Conservation (phyloP, 1,284 basidiomycete species). For the Phlebopus sp. region DNA sequence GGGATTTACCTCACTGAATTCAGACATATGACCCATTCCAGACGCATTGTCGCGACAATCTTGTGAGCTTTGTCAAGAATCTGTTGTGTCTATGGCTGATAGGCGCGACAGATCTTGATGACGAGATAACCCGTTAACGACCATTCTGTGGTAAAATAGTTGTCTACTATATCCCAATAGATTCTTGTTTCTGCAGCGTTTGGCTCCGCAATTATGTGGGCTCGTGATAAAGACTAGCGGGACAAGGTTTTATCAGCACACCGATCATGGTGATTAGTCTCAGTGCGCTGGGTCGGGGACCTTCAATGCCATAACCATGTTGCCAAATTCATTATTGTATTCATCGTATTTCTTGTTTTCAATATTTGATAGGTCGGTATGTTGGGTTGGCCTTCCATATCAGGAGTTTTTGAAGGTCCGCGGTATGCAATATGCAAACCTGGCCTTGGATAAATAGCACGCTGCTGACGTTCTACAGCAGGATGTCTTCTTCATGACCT, state of each 20-base stretch:
- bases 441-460: not conserved
- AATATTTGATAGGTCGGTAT: too few species aligned
- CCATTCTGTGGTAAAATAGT: too few species aligned
- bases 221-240: too few species aligned
- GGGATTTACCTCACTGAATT: constrained; percentile 86
- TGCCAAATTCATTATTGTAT: too few species aligned
- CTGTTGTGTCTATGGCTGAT: constrained; percentile 1
- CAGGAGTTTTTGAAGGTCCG: constrained; percentile 2
- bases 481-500: not conserved
- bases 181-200: too few species aligned
- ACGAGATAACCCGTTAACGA: not conserved
- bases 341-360: too few species aligned
- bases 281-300: too few species aligned
- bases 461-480: not conserved
- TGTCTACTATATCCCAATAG: too few species aligned
- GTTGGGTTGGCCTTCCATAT: not conserved
- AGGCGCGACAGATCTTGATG: constrained; percentile 11
- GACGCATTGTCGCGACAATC: constrained; percentile 80
- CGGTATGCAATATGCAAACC: not conserved
- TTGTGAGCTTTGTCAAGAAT: constrained; percentile 44
- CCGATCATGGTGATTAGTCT: too few species aligned
- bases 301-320: too few species aligned
- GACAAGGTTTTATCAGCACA: too few species aligned
- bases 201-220: too few species aligned
- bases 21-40: constrained; percentile 60